phyloP scores from a whole-genome alignment of 2,329 filamentous ascomycete species.

The Fusarium cicatricum region DNA sequence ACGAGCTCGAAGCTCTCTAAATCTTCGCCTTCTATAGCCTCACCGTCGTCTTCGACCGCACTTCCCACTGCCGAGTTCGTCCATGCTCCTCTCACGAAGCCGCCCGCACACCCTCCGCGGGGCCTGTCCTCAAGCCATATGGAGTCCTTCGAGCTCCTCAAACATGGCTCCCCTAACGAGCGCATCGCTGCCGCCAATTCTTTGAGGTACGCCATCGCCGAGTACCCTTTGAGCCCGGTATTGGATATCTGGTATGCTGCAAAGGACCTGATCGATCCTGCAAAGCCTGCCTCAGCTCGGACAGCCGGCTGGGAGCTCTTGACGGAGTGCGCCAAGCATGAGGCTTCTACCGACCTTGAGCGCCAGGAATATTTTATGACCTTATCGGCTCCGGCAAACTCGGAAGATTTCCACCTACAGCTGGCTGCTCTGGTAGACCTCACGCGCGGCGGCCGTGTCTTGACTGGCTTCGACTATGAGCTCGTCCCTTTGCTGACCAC shows the following conservation, averaged over 20 bases:
- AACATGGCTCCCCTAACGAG: slow-evolving; percentile 60
- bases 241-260: slow-evolving; percentile 72
- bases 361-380: slow-evolving; percentile 72
- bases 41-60: slow-evolving; percentile 50
- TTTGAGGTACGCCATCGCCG: slow-evolving; percentile 64
- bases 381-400: slow-evolving; percentile 62
- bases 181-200: slow-evolving; percentile 65
- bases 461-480: slow-evolving; percentile 74
- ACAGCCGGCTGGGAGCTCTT: slow-evolving; percentile 71
- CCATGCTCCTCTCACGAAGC: slow-evolving; percentile 51
- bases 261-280: slow-evolving; percentile 69
- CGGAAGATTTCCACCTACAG: slow-evolving; percentile 72
- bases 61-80: slow-evolving; percentile 56
- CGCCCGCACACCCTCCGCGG: slow-evolving; percentile 49
- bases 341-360: slow-evolving; percentile 70
- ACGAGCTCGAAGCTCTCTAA: slow-evolving; percentile 64
- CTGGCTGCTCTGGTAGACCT: slow-evolving; percentile 69
- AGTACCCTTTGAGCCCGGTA: slow-evolving; percentile 66
- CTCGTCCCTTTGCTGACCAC: slow-evolving; percentile 67
- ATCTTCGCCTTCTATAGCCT: slow-evolving; percentile 55
- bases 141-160: slow-evolving; percentile 63
- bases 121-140: slow-evolving; percentile 61
- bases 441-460: slow-evolving; percentile 66
- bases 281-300: slow-evolving; percentile 62
- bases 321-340: slow-evolving; percentile 70